Base-by-base conservation (phyloP, 441 rosid species). In the Biscutella laevigata region DNA sequence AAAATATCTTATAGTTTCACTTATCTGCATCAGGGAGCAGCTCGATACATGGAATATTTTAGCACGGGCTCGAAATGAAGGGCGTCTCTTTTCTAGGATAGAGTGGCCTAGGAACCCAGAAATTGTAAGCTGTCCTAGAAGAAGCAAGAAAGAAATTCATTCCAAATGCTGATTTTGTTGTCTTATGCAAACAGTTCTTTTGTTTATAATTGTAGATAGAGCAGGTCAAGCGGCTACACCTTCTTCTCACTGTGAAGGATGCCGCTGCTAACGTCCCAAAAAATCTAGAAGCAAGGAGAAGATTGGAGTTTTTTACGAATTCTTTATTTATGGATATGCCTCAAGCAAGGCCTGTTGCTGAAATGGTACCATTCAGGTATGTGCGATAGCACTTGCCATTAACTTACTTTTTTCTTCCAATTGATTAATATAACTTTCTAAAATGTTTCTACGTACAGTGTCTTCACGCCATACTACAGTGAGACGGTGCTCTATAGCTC, bases 391-490 rank as follows among this genome's bases (percentile, higher is more conserved):
- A 61, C 30, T 41, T 40, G 13, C 41, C 41, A 14, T 40, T 20
- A 54, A 47, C 34, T 40, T 17, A 58, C 14, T 22, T 56, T 12
- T 42, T 7, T 47, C 19, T 11, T 56, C 36, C 30, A 36, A 40
- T 53, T 50, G 39, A 48, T 21, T 73, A 33, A 44, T 56, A 43
- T 43, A n/a, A 35, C 43, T 15, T 26, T 47, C 47, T 25, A 2
- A 39, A 51, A 15, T 61, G 46, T 41, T 57, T 64, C 37, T 62
- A 40, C 65, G 71, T 59, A 70, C 61, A 94, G 99, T 65, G 96
- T 94, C 59, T 94, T 94, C 78, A 94, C 99, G 29, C 99, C 99
- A n/a, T 94, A 94, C 82, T 94, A 94, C 81, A 94, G 97, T 38
- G 99, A 94, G 86, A 94, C 99, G 51, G 99, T 94, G 48, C 77